phyloP scores from a whole-genome alignment of 345 rosid genomes.

The Psidium friedrichsthalianum region DNA sequence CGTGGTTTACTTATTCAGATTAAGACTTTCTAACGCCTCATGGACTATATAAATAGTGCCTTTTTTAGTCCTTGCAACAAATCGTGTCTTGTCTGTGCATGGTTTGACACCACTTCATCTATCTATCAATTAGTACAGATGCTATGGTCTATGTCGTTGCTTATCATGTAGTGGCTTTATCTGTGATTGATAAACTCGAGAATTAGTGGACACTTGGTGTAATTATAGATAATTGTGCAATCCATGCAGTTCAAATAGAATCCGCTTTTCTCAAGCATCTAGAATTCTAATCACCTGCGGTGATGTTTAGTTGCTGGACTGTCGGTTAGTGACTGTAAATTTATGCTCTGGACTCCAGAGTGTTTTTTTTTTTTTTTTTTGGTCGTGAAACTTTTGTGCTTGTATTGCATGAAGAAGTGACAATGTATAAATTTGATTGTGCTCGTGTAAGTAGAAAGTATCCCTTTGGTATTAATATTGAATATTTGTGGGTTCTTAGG shows the following conservation, averaged over 20 bases:
- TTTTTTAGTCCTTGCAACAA: neutral
- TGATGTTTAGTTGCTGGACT: neutral
- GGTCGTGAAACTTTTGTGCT: neutral
- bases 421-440: neutral
- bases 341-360: neutral
- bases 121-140: neutral
- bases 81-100: neutral
- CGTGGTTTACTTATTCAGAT: neutral
- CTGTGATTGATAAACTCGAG: neutral
- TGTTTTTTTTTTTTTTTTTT: neutral
- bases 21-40: neutral
- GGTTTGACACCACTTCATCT: neutral
- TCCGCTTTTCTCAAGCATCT: neutral
- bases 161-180: neutral
- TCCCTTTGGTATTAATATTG: neutral
- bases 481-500: slow-evolving; percentile 23
- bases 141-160: neutral
- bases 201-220: neutral
- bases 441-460: neutral
- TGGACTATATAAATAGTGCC: neutral
- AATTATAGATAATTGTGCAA: neutral
- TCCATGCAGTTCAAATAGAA: neutral
- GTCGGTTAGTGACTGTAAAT: neutral
- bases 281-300: neutral
- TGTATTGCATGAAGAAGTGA: neutral